Evolutionary conservation across 2,329 filamentous ascomycete genomes (phyloP).

Genomic region (Arthrobotrys musiformis): DNA sequence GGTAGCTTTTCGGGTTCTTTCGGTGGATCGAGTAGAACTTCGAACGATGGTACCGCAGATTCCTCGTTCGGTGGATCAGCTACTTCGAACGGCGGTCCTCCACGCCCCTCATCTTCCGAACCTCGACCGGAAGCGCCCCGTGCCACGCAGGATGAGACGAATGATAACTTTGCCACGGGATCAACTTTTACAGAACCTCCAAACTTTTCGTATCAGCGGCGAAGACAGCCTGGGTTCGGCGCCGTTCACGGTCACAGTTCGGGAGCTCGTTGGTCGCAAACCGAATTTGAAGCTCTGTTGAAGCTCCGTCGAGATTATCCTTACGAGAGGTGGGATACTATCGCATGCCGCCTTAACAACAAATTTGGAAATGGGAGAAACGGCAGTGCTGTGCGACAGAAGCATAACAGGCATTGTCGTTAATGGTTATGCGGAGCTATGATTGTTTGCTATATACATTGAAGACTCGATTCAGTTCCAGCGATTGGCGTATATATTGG

Average conservation of each 20-base stretch:
- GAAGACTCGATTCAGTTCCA: background rate
- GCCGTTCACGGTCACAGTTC: background rate
- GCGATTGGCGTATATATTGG: background rate
- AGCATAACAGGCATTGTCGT: background rate
- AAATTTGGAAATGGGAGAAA: slow-evolving; percentile 23
- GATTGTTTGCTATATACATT: background rate
- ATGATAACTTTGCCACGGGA: background rate
- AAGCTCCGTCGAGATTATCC: slow-evolving; percentile 11
- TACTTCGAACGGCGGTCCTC: background rate
- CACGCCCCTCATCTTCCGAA: background rate
- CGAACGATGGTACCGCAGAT: no score
- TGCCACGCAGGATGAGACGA: background rate
- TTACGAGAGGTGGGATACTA: slow-evolving; percentile 10
- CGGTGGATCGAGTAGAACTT: background rate
- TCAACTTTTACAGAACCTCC: background rate
- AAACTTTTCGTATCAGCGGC: background rate
- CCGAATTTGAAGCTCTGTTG: slow-evolving; percentile 5
- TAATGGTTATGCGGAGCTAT: background rate
- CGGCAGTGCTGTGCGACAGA: slow-evolving; percentile 12
- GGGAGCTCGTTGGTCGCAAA: slow-evolving; percentile 20
- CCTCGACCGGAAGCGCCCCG: background rate
- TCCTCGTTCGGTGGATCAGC: background rate
- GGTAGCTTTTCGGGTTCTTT: background rate
- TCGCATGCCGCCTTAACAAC: slow-evolving; percentile 7
- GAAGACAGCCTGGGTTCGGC: background rate